phyloP scores from a whole-genome alignment of 2,329 filamentous ascomycete genomes.

The Aureobasidium pullulans region DNA sequence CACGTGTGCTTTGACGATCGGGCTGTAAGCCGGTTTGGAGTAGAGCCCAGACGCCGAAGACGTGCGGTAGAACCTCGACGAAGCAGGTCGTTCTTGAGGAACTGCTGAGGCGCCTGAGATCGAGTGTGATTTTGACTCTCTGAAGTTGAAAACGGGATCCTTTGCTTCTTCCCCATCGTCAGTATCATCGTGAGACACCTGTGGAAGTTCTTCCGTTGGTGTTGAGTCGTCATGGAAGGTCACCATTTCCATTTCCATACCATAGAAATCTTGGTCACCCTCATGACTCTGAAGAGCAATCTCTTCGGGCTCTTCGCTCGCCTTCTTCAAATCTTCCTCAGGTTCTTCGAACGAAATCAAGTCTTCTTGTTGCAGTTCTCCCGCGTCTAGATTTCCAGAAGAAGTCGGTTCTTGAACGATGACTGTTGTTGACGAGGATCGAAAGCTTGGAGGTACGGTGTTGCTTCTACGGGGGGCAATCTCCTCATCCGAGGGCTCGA shows the following conservation, averaged over 20 bases:
- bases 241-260: neutral
- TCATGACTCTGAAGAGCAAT: neutral
- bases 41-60: neutral
- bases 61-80: conserved; percentile 16
- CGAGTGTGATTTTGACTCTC: conserved; percentile 2
- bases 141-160: neutral
- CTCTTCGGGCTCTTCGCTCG: neutral
- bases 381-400: neutral
- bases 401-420: neutral
- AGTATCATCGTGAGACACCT: conserved; percentile 2
- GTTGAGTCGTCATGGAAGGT: neutral
- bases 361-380: neutral
- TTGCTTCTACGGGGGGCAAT: conserved; percentile 11
- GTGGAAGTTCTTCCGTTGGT: neutral
- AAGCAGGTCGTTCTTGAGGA: neutral
- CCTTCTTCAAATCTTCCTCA: neutral
- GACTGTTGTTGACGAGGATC: neutral
- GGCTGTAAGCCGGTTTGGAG: conserved; percentile 1
- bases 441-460: neutral
- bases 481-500: conserved; percentile 11
- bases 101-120: conserved; percentile 9
- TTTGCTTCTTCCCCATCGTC: neutral
- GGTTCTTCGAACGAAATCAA: conserved; percentile 2
- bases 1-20: conserved; percentile 1
- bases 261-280: neutral